Evolutionary conservation across 1,284 basidiomycete genomes (phyloP).

Genomic region (Trichosporon coremiiforme): DNA sequence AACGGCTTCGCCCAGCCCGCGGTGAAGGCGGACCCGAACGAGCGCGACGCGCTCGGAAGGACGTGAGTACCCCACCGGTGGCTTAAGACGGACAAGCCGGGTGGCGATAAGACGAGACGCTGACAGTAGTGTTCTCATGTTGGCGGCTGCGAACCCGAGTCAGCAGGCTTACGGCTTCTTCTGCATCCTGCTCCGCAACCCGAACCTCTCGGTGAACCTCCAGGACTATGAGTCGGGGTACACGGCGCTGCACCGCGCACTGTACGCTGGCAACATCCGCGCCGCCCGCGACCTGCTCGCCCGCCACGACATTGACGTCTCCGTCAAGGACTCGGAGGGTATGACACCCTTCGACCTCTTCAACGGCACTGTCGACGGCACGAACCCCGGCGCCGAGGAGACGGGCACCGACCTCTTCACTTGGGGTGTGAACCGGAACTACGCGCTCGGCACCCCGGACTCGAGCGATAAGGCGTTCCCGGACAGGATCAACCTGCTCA

Average conservation of each 20-base stretch:
- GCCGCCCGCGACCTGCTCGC: constrained; percentile 77
- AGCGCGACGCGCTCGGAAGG: constrained; percentile 49
- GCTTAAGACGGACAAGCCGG: constrained; percentile 24
- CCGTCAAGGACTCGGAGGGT: constrained; percentile 83
- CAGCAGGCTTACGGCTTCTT: constrained; percentile 75
- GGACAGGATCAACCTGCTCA: constrained; percentile 67
- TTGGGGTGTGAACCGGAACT: constrained; percentile 90
- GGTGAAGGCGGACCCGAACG: constrained; percentile 54
- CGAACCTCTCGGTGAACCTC: constrained; percentile 75
- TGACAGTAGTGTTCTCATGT: constrained; percentile 74
- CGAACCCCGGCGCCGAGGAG: constrained; percentile 58
- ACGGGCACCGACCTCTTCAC: constrained; percentile 70
- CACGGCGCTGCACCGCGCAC: constrained; percentile 87
- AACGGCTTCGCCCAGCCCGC: constrained; percentile 57
- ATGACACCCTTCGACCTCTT: constrained; percentile 93
- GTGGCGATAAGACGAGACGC: constrained; percentile 27
- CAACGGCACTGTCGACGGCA: constrained; percentile 81
- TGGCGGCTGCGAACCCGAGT: constrained; percentile 67
- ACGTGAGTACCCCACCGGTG: constrained; percentile 61
- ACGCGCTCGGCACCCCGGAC: constrained; percentile 79
- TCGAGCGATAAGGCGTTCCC: constrained; percentile 76
- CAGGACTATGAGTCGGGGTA: constrained; percentile 83
- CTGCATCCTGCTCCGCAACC: constrained; percentile 74
- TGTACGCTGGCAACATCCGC: constrained; percentile 82
- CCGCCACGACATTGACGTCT: constrained; percentile 71